These are phyloP conservation scores for Arctostaphylos glauca DNA, from an alignment of 148 eudicot genomes.

Conservation along the genomic window DNA sequence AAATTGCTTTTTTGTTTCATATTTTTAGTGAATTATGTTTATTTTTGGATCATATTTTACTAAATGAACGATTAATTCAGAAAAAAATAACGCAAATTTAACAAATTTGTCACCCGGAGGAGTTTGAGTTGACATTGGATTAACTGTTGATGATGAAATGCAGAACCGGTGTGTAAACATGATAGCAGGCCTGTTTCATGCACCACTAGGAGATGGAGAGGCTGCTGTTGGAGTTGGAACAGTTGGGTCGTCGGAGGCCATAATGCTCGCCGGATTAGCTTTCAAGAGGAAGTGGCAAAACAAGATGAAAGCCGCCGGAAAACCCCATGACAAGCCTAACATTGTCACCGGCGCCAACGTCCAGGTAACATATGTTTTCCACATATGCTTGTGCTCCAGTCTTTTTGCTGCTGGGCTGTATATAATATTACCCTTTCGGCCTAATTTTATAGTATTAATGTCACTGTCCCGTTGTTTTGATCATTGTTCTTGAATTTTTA, in stretches of 20 bases:
- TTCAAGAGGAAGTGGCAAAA: constrained; percentile 66
- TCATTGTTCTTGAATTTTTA: too few relatives aligned
- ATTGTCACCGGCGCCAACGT: constrained; percentile 86
- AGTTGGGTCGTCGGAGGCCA: constrained; percentile 33
- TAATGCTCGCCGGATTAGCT: constrained; percentile 33
- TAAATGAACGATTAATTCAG: too few relatives aligned
- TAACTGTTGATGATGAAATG: constrained; percentile 9
- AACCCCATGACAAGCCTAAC: constrained; percentile 72
- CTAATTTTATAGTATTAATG: too few relatives aligned
- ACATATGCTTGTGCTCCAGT: neutral
- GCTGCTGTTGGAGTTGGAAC: constrained; percentile 29
- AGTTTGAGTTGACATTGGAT: neutral
- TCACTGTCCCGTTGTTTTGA: too few relatives aligned
- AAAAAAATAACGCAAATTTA: too few relatives aligned
- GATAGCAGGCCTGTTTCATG: constrained; percentile 26
- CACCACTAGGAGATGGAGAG: constrained; percentile 24
- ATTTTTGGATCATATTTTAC: too few relatives aligned
- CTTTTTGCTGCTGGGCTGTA: neutral
- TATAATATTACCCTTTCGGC: too few relatives aligned
- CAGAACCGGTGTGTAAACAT: constrained; percentile 33
- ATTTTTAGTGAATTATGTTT: too few relatives aligned
- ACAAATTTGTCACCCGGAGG: too few relatives aligned
- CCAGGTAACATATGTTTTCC: constrained; percentile 38
- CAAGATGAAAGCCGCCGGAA: constrained; percentile 54
- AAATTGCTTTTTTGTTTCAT: too few relatives aligned